These are phyloP conservation scores for Pholiota conissans DNA, from an alignment of 768 basidiomycete species.

Conservation along the genomic window DNA sequence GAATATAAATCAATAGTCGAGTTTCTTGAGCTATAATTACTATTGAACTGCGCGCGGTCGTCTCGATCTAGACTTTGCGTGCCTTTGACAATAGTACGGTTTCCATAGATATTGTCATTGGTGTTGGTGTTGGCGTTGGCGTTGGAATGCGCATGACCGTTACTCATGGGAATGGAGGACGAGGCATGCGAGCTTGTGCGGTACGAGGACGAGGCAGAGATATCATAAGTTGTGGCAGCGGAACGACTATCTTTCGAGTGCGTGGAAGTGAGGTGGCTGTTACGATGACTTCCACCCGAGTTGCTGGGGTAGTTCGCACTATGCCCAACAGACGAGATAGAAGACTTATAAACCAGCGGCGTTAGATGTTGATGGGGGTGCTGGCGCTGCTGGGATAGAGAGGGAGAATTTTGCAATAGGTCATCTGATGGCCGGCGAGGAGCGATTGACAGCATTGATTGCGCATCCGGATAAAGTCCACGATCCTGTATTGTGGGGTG, in stretches of 20 bases:
- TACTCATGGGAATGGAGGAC: slow-evolving; percentile 44
- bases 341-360: neutral
- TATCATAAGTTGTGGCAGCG: neutral
- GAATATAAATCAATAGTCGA: neutral
- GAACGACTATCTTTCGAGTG: neutral
- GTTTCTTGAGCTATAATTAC: neutral
- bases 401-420: neutral
- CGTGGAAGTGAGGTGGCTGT: neutral
- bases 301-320: neutral
- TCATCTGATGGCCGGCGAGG: neutral
- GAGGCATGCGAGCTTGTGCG: neutral
- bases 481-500: neutral
- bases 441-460: neutral
- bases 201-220: neutral
- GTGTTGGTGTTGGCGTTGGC: slow-evolving; percentile 1
- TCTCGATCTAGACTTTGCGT: neutral
- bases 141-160: slow-evolving; percentile 11
- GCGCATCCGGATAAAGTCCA: neutral
- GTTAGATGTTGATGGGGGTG: neutral
- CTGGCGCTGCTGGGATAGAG: neutral
- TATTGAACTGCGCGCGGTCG: neutral
- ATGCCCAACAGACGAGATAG: neutral
- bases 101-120: neutral
- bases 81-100: too few species aligned
- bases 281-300: neutral